Conservation (phyloP, 2,329 filamentous ascomycete genomes). For the Fusarium sp. region DNA sequence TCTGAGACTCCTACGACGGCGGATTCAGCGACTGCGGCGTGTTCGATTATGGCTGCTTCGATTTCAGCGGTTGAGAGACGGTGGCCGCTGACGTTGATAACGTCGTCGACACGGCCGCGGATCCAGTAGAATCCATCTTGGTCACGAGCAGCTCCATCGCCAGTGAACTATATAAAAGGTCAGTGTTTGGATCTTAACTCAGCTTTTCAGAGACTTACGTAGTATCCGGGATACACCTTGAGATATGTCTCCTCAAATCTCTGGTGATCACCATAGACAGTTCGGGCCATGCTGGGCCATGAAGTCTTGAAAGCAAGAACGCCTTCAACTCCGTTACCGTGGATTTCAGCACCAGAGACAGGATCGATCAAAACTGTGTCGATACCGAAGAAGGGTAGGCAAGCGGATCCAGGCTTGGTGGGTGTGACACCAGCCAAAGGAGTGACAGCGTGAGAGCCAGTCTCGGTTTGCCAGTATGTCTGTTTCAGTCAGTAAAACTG, state of each 20-base stretch:
- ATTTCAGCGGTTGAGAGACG: constrained; percentile 96
- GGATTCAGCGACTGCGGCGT: constrained; percentile 85
- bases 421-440: constrained; percentile 90
- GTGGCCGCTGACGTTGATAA: constrained; percentile 95
- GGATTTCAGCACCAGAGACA: constrained; percentile 87
- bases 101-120: constrained; percentile 92
- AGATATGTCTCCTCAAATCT: constrained; percentile 97
- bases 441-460: constrained; percentile 91
- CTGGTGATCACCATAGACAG: constrained; percentile 95
- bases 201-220: constrained; percentile 67
- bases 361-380: constrained; percentile 95
- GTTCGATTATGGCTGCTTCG: constrained; percentile 91
- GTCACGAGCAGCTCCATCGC: constrained; percentile 90
- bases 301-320: constrained; percentile 93
- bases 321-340: constrained; percentile 92
- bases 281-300: constrained; percentile 96
- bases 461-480: constrained; percentile 99
- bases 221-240: constrained; percentile 94
- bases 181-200: neutral
- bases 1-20: constrained; percentile 91
- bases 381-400: constrained; percentile 96
- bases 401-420: constrained; percentile 92
- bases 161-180: constrained; percentile 72
- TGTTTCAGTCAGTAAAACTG: constrained; percentile 51
- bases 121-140: constrained; percentile 99